These are phyloP conservation scores for Spergularia azorica DNA, from an alignment of 179 eudicot genomes.

Conservation along the genomic window DNA sequence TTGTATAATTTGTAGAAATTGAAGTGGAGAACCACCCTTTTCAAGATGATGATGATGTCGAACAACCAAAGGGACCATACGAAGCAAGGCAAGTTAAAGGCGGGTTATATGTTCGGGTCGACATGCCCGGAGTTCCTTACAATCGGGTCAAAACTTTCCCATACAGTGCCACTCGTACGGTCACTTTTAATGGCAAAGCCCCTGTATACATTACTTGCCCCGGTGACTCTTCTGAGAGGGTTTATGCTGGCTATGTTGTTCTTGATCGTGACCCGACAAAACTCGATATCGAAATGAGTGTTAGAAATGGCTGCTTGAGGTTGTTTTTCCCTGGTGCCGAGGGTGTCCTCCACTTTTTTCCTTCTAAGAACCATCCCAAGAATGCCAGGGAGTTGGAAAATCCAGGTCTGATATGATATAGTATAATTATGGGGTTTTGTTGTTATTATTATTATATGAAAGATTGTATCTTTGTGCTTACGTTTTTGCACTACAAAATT, in stretches of 20 bases:
- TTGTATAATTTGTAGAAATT: no score
- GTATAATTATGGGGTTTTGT: background rate
- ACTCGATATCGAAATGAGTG: background rate
- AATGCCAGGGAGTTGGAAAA: background rate
- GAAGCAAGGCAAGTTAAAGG: background rate
- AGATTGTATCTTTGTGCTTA: no score
- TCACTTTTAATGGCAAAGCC: background rate
- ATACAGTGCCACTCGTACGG: background rate
- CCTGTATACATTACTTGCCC: background rate
- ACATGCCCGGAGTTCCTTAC: background rate
- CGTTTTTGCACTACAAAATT: no score
- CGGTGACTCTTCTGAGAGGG: background rate
- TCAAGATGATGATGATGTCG: background rate
- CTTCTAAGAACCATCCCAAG: background rate
- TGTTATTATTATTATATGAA: no score
- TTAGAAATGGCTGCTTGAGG: constrained; percentile 7
- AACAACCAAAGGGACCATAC: background rate
- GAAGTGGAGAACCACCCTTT: background rate
- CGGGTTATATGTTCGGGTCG: constrained; percentile 2
- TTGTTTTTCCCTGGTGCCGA: background rate
- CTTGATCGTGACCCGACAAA: background rate
- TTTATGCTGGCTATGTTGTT: constrained; percentile 1
- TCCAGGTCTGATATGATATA: background rate
- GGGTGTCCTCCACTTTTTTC: background rate
- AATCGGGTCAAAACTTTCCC: background rate